Evolutionary conservation across 2,329 filamentous ascomycete species (phyloP), one percentile per base, ranked within the genome.

Genomic region (Monosporascus sp.): DNA sequence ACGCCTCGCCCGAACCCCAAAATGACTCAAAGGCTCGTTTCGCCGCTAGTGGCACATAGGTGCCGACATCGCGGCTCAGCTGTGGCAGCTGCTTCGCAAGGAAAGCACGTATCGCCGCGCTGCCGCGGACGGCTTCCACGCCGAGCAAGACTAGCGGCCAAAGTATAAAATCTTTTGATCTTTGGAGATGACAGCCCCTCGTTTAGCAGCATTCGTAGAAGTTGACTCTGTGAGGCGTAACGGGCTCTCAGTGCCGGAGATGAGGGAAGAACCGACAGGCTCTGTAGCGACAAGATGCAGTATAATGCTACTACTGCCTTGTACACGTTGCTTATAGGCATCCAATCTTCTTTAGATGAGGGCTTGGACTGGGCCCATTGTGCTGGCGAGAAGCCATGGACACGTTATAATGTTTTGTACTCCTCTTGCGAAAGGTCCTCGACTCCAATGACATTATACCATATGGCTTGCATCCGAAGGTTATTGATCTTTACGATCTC

Each of bases 111-210:
- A 65, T 52, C 0, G 22, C 50, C 20, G 55, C 37, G 22, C 49
- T 49, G 22, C 56, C 55, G 51, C 62, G 27, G 16, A 54, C 56
- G 3, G 69, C 68, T 48, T 69, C 61, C 7, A 69, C 62, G 7
- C 70, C 71, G 16, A 72, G 66, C 8, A 74, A 61, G 1, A 71
- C 58, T 11, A 73, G 55, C 6, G 70, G 68, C 70, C 71, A 74
- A 7, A 70, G 55, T 37, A 68, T 55, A 19, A 63, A 67, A n/a
- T 37, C 58, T 53, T 40, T 63, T 65, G 19, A 63, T 53, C 7
- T 37, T 57, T 11, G 51, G 49, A 20, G 52, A 54, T 20, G 37
- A 2, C 41, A 66, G 27, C 1, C 58, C 64, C 16, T 60, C 37
- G 1, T 45, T 43, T 3, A 71, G 59, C 4, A 63, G 48, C 5